Evolutionary conservation across 1,139 yeast genomes (phyloP), one percentile per base, ranked within the genome.

Genomic region (Candida anutae): DNA sequence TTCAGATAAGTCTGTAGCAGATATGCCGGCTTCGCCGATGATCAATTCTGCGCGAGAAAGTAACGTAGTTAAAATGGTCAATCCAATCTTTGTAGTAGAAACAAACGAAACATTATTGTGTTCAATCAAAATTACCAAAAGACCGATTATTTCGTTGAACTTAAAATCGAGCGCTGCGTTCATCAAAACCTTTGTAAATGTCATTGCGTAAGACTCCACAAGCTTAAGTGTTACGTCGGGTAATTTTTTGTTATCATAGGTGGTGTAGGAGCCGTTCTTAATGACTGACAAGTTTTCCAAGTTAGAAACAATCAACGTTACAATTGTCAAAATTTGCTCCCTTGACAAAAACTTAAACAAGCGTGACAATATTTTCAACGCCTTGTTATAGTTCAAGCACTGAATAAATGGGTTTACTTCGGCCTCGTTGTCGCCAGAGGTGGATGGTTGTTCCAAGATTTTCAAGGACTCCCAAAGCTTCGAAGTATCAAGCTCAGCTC

Each of bases 41-140:
- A 87, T 81, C 43, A 88, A 74, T 55, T 90, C 97, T 14, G 95
- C 94, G 46, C 96, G 77, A 5, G 96, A 84, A 36, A 88, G 76
- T 41, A 90, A 64, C 11, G 94, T 85, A 0, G 97, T 90, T 34
- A 88, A 71, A 35, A 88, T 65, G 4, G 95, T 81, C 45, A 87
- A 72, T 13, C 97, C 97, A 39, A 84, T 72, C 54, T 83, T 84
- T 27, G 95, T 84, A 4, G 90, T 78, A 8, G 84, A 73, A 16
- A 83, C 72, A 48, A 77, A 75, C 11, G 88, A 72, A 17, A 83
- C 76, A 40, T 77, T 73, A 46, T 79, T 79, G 44, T 79, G 80
- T 40, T 76, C 78, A 36, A 85, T 74, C 43, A 87, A 60, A 33
- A 79, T 76, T 26, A 80, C 77, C 40, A 88, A 62, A 38, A 87